Percentiles rank a stretch among this genome's conserved stretches.
Evolutionary conservation across 2,329 filamentous ascomycete species (phyloP).

Genomic region (Ophiostoma piceae): DNA sequence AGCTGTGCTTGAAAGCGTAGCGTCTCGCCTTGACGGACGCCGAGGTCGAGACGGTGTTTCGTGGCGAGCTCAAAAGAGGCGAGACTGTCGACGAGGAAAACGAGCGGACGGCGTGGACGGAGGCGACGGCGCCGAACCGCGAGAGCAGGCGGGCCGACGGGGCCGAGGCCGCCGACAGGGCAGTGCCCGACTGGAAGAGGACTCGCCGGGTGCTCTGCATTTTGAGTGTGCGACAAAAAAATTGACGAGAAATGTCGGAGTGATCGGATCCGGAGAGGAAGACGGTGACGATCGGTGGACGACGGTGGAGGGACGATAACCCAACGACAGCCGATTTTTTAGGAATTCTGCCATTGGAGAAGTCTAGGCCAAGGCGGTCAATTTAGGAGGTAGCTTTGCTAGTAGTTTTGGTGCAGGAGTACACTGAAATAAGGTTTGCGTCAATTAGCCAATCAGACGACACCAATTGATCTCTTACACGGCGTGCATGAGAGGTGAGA

Average conservation of each 20-base stretch:
- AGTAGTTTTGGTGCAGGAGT: not conserved
- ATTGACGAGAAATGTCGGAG: not conserved
- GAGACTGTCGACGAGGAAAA: not conserved
- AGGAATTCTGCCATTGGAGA: constrained; percentile 13
- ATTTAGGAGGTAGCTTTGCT: not conserved
- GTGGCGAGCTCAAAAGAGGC: not conserved
- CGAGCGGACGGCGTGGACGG: not conserved
- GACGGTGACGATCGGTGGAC: not conserved
- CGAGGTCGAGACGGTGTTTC: not conserved
- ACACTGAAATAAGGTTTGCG: not conserved
- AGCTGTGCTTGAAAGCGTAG: too few relatives aligned
- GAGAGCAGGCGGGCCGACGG: constrained; percentile 1
- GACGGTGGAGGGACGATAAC: not conserved
- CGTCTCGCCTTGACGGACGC: not conserved
- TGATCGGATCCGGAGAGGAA: not conserved
- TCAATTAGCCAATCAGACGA: not conserved
- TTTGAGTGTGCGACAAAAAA: not conserved
- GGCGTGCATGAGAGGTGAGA: not conserved
- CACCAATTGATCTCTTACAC: not conserved
- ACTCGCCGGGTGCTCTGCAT: constrained; percentile 25
- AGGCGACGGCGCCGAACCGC: not conserved
- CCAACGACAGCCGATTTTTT: not conserved
- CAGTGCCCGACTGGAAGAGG: constrained; percentile 21
- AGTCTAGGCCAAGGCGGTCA: not conserved
- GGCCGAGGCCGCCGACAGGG: not conserved